phyloP scores from a whole-genome alignment of 768 basidiomycete genomes.

The Collybia sp. region DNA sequence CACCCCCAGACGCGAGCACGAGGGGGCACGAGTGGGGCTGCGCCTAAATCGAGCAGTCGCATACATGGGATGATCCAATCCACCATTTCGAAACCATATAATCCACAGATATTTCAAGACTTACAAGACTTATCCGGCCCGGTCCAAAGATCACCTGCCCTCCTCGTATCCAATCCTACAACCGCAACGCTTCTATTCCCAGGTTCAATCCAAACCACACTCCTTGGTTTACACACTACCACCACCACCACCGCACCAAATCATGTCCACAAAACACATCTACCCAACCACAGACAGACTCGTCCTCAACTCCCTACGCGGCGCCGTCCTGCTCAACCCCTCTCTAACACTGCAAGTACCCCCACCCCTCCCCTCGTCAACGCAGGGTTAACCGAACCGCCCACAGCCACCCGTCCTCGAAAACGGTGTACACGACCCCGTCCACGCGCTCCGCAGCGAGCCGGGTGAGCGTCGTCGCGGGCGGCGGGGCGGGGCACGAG shows the following conservation, averaged over 20 bases:
- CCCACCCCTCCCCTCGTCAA: background rate
- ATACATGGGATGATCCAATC: no score
- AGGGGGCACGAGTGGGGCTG: no score
- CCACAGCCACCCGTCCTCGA: conserved; percentile 29
- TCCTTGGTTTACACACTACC: background rate
- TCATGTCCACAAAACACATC: conserved; percentile 39
- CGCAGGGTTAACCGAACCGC: background rate
- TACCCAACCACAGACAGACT: conserved; percentile 35
- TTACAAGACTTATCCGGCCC: no score
- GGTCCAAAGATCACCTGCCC: no score
- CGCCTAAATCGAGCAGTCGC: no score
- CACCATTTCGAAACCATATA: no score
- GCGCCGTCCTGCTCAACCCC: conserved; percentile 36
- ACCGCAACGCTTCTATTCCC: background rate
- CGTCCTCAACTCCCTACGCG: conserved; percentile 37
- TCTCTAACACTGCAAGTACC: conserved; percentile 29
- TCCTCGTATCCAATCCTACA: background rate
- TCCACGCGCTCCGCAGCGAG: conserved; percentile 9
- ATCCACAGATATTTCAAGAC: no score
- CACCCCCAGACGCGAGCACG: no score
- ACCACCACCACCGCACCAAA: background rate
- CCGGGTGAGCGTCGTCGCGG: conserved; percentile 37
- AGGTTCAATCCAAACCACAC: background rate
- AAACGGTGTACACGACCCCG: conserved; percentile 25
- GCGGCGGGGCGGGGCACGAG: conserved; percentile 56